These are phyloP conservation scores for Eutrema salsugineum DNA, from an alignment of 441 rosid species.

Conservation along the genomic window DNA sequence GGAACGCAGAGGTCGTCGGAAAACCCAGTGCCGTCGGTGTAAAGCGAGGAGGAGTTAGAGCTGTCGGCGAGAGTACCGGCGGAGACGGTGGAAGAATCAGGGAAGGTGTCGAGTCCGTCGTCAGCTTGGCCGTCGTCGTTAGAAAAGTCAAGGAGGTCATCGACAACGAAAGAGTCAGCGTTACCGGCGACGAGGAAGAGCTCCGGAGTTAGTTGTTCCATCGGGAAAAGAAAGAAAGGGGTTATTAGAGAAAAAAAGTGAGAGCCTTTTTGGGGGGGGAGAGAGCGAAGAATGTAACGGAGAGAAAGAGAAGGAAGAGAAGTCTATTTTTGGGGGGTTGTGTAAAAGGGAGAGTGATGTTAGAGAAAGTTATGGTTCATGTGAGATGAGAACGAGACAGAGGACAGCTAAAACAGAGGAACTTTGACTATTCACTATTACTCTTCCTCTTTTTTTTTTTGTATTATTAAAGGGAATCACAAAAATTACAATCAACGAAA, in stretches of 20 bases:
- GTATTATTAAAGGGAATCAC: background rate
- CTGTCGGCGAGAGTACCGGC: slow-evolving; percentile 36
- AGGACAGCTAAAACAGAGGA: slow-evolving; percentile 73
- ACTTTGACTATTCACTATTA: slow-evolving; percentile 34
- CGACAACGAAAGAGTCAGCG: slow-evolving; percentile 43
- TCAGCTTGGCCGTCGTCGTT: slow-evolving; percentile 57
- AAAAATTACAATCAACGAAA: background rate
- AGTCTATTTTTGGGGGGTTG: slow-evolving; percentile 28
- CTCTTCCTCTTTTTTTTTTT: background rate
- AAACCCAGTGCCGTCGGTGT: slow-evolving; percentile 38
- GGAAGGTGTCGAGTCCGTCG: slow-evolving; percentile 45
- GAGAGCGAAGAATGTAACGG: slow-evolving; percentile 18
- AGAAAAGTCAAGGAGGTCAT: slow-evolving; percentile 87
- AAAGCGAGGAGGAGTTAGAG: slow-evolving; percentile 28
- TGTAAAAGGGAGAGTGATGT: slow-evolving; percentile 43
- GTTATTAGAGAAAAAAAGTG: slow-evolving; percentile 18
- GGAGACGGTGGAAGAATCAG: slow-evolving; percentile 65
- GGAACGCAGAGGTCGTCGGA: slow-evolving; percentile 78
- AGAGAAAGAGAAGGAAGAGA: slow-evolving; percentile 33
- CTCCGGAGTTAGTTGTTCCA: slow-evolving; percentile 37
- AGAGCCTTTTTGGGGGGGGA: background rate
- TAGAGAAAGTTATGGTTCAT: slow-evolving; percentile 50
- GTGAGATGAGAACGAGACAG: slow-evolving; percentile 77
- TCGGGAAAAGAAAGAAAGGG: background rate
- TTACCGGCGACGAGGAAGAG: slow-evolving; percentile 42